Conservation (phyloP, 2,329 filamentous ascomycete genomes). For the Claviceps pazoutovae region DNA sequence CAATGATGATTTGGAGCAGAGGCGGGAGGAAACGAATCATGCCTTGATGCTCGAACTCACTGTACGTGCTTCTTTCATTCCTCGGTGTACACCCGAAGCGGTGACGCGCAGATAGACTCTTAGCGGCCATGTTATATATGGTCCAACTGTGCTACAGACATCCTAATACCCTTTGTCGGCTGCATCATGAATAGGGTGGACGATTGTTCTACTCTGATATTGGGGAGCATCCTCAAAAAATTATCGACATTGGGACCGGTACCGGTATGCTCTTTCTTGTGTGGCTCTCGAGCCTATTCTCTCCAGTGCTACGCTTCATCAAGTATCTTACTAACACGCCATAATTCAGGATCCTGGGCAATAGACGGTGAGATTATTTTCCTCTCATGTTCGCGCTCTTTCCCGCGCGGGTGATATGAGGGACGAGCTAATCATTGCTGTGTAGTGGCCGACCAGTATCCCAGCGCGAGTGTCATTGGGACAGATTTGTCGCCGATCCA, state of each 20-base stretch:
- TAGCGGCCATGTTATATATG: too few relatives aligned
- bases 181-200: conserved; percentile 16
- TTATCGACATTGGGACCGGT: conserved; percentile 36
- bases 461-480: conserved; percentile 25
- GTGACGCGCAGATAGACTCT: not conserved
- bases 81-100: not conserved
- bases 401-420: not conserved
- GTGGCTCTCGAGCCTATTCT: not conserved
- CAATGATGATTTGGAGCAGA: conserved; percentile 32
- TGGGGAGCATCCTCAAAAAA: conserved; percentile 24
- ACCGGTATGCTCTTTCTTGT: conserved; percentile 21
- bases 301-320: not conserved
- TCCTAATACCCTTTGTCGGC: not conserved
- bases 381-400: not conserved
- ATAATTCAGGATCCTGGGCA: conserved; percentile 32
- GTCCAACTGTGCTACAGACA: not conserved
- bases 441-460: conserved; percentile 27
- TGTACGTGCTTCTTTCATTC: conserved; percentile 10
- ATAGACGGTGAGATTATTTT: conserved; percentile 26
- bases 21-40: conserved; percentile 32
- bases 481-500: conserved; percentile 33
- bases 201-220: conserved; percentile 27
- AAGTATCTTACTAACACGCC: not conserved
- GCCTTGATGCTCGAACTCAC: conserved; percentile 30
- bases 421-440: not conserved